Conservation (phyloP, 345 rosid genomes). For the Populus davidiana region DNA sequence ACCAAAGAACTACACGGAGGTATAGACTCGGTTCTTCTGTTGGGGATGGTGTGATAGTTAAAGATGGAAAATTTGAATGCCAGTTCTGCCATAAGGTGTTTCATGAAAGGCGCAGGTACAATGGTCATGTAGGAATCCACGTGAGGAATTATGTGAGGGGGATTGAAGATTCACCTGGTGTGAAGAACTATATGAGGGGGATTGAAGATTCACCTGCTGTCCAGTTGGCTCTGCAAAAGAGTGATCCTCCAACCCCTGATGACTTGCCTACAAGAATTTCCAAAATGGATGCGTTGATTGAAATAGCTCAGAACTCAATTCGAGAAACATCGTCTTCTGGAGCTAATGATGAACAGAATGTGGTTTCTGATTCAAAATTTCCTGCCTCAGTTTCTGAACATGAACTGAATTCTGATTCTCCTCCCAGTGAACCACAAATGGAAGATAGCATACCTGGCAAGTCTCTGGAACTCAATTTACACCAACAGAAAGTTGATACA, state of each 20-base stretch:
- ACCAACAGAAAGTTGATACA: slow-evolving; percentile 23
- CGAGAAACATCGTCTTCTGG: slow-evolving; percentile 39
- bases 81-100: slow-evolving; percentile 78
- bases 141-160: slow-evolving; percentile 66
- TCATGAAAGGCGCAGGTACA: slow-evolving; percentile 64
- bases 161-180: slow-evolving; percentile 56
- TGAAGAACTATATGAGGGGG: slow-evolving; percentile 60
- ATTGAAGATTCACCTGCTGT: slow-evolving; percentile 42
- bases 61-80: slow-evolving; percentile 75
- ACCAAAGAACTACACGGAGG: slow-evolving; percentile 61
- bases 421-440: slow-evolving; percentile 30
- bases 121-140: slow-evolving; percentile 72
- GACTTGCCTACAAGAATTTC: slow-evolving; percentile 48
- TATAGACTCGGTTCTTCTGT: slow-evolving; percentile 67
- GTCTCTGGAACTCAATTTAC: slow-evolving; percentile 26
- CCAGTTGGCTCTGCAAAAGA: slow-evolving; percentile 29
- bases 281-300: slow-evolving; percentile 78
- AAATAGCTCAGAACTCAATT: slow-evolving; percentile 78
- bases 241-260: slow-evolving; percentile 34
- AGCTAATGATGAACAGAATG: slow-evolving; percentile 29
- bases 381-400: slow-evolving; percentile 31
- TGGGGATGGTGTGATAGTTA: slow-evolving; percentile 70
- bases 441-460: slow-evolving; percentile 25
- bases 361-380: slow-evolving; percentile 25
- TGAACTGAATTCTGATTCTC: slow-evolving; percentile 40